A percentile compares a stretch with the other conserved stretches of the same genome.
These are phyloP conservation scores for Acer negundo DNA, from an alignment of 345 rosid genomes.

Conservation along the genomic window DNA sequence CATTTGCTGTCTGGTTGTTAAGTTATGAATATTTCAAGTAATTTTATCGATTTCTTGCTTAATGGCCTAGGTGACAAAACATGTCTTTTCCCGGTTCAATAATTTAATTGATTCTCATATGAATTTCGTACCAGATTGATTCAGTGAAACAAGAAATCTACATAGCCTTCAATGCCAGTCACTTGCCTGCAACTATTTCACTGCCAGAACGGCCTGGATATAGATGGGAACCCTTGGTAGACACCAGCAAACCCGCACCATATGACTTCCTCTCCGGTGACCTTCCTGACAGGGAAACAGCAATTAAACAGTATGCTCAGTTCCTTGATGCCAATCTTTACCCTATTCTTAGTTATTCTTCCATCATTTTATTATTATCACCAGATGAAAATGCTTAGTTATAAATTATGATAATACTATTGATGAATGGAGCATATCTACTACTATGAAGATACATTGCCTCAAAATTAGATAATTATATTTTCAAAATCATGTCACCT, in stretches of 20 bases:
- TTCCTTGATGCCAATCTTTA: conserved; percentile 82
- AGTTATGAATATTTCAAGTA: not conserved
- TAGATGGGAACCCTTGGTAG: conserved; percentile 88
- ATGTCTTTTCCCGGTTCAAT: not conserved
- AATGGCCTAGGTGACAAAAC: not conserved
- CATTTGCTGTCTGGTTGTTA: not conserved
- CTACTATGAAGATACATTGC: not conserved
- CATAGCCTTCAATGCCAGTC: conserved; percentile 78
- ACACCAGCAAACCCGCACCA: conserved; percentile 81
- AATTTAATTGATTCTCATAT: not conserved
- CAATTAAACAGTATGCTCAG: conserved; percentile 60
- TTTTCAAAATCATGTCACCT: not conserved
- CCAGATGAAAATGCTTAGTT: conserved; percentile 37
- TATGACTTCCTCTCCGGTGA: conserved; percentile 71
- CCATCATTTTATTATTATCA: conserved; percentile 63
- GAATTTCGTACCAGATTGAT: conserved; percentile 54
- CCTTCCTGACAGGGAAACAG: conserved; percentile 60
- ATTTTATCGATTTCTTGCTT: not conserved
- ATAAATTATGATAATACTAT: too few relatives aligned
- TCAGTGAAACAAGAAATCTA: conserved; percentile 79
- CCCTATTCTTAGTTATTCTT: conserved; percentile 90
- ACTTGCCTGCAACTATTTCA: conserved; percentile 56
- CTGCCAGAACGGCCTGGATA: conserved; percentile 81
- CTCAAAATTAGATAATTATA: not conserved
- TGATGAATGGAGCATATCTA: not conserved